A percentile compares a stretch with the other conserved stretches of the same genome.
These are phyloP conservation scores for Candida anglica DNA, from an alignment of 805 yeast genomes.

Conservation along the genomic window DNA sequence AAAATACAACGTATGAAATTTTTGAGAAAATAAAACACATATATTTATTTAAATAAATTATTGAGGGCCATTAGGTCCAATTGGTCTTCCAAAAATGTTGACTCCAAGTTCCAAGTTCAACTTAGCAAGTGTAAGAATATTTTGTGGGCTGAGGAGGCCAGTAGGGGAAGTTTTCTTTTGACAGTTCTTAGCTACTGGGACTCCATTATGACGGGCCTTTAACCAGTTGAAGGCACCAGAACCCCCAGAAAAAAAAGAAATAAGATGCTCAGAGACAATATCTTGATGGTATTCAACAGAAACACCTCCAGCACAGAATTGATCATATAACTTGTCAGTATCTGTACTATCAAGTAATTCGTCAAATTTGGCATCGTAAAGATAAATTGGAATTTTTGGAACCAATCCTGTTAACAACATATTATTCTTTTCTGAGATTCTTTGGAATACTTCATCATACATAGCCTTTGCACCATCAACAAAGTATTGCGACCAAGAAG, in stretches of 20 bases:
- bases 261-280: constrained; percentile 12
- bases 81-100: too few species aligned
- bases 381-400: constrained; percentile 17
- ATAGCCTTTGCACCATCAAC: constrained; percentile 5
- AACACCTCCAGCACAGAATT: constrained; percentile 21
- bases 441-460: background rate
- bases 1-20: too few species aligned
- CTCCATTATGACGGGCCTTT: constrained; percentile 11
- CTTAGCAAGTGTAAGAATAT: too few species aligned
- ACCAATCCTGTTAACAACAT: constrained; percentile 5
- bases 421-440: constrained; percentile 1
- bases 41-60: too few species aligned
- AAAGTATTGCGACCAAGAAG: constrained; percentile 1
- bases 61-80: too few species aligned
- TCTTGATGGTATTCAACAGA: constrained; percentile 17
- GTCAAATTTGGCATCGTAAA: constrained; percentile 15
- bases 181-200: constrained; percentile 8
- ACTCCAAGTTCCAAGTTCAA: too few species aligned
- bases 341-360: constrained; percentile 12
- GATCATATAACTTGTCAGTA: constrained; percentile 12
- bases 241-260: constrained; percentile 12
- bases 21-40: too few species aligned
- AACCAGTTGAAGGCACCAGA: constrained; percentile 18
- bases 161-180: too few species aligned
- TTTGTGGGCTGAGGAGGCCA: too few species aligned